Evolutionary conservation across 2,329 filamentous ascomycete genomes (phyloP).

Genomic region (Fulvia fulva): DNA sequence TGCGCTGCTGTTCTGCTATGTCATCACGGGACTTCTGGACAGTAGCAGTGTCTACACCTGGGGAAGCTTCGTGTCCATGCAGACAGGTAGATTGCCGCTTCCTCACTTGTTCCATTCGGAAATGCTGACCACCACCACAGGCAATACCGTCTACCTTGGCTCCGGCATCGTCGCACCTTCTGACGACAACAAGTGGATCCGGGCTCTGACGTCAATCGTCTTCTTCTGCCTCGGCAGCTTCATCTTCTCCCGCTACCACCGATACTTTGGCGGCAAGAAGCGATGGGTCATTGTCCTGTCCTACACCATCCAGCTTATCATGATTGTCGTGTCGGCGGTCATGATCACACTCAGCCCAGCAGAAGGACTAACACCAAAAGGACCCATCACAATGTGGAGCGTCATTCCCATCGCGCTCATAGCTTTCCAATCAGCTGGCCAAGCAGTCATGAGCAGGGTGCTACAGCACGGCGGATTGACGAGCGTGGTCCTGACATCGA

Average conservation of each 20-base stretch:
- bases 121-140: conserved; percentile 7
- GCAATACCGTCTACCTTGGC: conserved; percentile 76
- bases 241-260: conserved; percentile 66
- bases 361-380: conserved; percentile 10
- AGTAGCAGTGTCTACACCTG: conserved; percentile 72
- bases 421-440: conserved; percentile 73
- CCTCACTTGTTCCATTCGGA: too few species aligned
- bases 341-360: conserved; percentile 40
- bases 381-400: conserved; percentile 38
- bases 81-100: conserved; percentile 58
- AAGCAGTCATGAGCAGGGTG: conserved; percentile 69
- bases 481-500: conserved; percentile 74
- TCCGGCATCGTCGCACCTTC: conserved; percentile 59
- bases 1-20: conserved; percentile 66
- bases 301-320: conserved; percentile 40
- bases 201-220: conserved; percentile 65
- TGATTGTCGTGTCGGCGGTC: conserved; percentile 38
- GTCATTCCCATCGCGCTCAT: conserved; percentile 65
- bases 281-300: conserved; percentile 59
- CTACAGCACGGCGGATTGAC: conserved; percentile 68
- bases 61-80: conserved; percentile 80
- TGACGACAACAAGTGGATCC: conserved; percentile 59
- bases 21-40: conserved; percentile 74
- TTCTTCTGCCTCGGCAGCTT: conserved; percentile 71
- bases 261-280: conserved; percentile 56